Percentiles rank a stretch among this genome's conserved stretches.
Conservation (phyloP, 108 stramenopile species). For the Asterionellopsis glacialis region DNA sequence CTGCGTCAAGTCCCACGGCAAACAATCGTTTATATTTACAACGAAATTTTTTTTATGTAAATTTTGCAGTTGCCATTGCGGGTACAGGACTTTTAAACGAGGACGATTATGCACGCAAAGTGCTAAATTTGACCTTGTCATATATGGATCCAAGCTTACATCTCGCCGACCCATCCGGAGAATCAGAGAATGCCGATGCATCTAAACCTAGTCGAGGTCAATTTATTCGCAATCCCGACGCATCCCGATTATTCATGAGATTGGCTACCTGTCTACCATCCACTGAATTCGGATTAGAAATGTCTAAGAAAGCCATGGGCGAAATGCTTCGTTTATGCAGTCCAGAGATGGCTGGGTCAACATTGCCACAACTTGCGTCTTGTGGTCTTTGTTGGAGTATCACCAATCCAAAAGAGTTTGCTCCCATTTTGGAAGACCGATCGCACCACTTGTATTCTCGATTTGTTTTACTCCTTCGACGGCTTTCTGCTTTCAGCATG, state of each 20-base stretch:
- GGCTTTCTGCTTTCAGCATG: constrained; percentile 80
- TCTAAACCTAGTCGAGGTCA: constrained; percentile 21
- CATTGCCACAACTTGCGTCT: constrained; percentile 66
- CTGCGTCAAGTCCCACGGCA: constrained; percentile 28
- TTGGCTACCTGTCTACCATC: constrained; percentile 54
- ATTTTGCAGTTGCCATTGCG: constrained; percentile 61
- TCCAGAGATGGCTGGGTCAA: constrained; percentile 64
- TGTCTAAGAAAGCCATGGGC: constrained; percentile 68
- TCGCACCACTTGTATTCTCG: constrained; percentile 67
- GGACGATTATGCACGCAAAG: constrained; percentile 27
- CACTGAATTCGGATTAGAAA: constrained; percentile 32
- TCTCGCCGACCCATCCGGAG: constrained; percentile 18
- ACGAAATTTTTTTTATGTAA: constrained; percentile 66
- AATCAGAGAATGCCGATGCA: constrained; percentile 21
- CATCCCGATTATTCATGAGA: constrained; percentile 68
- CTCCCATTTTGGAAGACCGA: constrained; percentile 60
- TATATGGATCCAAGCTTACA: constrained; percentile 64
- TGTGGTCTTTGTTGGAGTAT: constrained; percentile 74
- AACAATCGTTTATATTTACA: constrained; percentile 60
- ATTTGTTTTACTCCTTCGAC: constrained; percentile 60
- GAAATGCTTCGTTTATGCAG: constrained; percentile 67
- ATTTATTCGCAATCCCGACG: constrained; percentile 73
- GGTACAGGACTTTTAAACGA: constrained; percentile 45
- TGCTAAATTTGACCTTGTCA: constrained; percentile 63
- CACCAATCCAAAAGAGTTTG: constrained; percentile 70